These are phyloP conservation scores for Sphaerostilbella broomeana DNA, from an alignment of 2,329 filamentous ascomycete species.

Conservation along the genomic window DNA sequence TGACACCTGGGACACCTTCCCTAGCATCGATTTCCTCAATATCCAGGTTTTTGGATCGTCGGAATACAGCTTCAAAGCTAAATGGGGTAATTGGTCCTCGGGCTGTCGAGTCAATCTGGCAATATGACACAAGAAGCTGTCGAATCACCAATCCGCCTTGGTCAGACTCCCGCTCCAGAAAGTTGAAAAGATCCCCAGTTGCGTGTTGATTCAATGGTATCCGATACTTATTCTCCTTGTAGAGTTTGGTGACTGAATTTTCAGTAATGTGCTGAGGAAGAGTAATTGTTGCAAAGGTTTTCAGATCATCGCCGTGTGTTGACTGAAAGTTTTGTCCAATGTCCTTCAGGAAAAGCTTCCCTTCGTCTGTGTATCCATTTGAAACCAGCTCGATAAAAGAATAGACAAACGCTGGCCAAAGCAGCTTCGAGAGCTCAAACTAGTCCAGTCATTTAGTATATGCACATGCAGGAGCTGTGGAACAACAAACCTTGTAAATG, in stretches of 20 bases:
- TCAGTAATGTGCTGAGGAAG: slow-evolving; percentile 72
- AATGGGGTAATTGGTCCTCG: slow-evolving; percentile 58
- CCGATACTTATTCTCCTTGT: slow-evolving; percentile 80
- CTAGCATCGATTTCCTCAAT: slow-evolving; percentile 57
- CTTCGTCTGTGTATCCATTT: slow-evolving; percentile 65
- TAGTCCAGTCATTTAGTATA: slow-evolving; percentile 28
- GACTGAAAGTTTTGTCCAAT: slow-evolving; percentile 65
- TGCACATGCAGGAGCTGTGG: background rate
- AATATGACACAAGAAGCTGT: slow-evolving; percentile 59
- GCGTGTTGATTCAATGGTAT: slow-evolving; percentile 83
- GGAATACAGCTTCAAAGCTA: slow-evolving; percentile 55
- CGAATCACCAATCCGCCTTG: slow-evolving; percentile 74
- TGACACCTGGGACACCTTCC: slow-evolving; percentile 58
- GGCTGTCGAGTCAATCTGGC: slow-evolving; percentile 50
- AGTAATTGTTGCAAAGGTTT: slow-evolving; percentile 64
- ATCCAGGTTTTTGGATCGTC: slow-evolving; percentile 52
- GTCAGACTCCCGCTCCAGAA: slow-evolving; percentile 79
- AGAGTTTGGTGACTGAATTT: slow-evolving; percentile 72
- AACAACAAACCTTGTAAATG: slow-evolving; percentile 69
- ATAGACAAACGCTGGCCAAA: slow-evolving; percentile 94
- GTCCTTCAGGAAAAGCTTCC: slow-evolving; percentile 64
- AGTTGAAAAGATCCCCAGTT: slow-evolving; percentile 76
- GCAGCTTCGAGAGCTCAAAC: slow-evolving; percentile 78
- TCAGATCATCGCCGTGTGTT: slow-evolving; percentile 74
- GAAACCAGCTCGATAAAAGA: slow-evolving; percentile 76